Evolutionary conservation across 176 grass and related monocot species (phyloP).

Genomic region (Metroxylon sagu): DNA sequence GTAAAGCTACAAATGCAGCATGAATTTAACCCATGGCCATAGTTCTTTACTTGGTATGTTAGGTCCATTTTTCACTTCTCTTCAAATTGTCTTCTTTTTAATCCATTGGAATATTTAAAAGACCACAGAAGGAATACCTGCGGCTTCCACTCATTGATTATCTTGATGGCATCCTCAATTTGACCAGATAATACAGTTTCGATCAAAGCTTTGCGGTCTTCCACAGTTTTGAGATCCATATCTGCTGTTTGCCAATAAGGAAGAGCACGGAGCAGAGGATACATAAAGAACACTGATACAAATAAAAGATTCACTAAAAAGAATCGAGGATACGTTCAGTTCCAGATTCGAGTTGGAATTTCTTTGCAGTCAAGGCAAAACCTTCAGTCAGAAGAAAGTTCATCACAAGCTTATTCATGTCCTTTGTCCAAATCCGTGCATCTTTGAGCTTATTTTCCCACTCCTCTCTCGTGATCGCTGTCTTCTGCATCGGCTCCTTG

Average conservation of each 20-base stretch:
- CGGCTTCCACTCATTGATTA: slow-evolving; percentile 89
- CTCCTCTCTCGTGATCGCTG: slow-evolving; percentile 69
- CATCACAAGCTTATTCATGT: slow-evolving; percentile 93
- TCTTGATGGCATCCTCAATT: slow-evolving; percentile 95
- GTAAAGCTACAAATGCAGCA: no score
- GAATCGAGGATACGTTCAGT: slow-evolving; percentile 50
- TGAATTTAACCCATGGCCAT: no score
- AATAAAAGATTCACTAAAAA: background rate
- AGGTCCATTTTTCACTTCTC: no score
- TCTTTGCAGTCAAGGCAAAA: slow-evolving; percentile 73
- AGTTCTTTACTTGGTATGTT: no score
- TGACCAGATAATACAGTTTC: slow-evolving; percentile 80
- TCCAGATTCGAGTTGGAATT: slow-evolving; percentile 82
- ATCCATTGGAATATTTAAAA: no score
- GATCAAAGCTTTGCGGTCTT: slow-evolving; percentile 81
- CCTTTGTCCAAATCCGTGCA: slow-evolving; percentile 80
- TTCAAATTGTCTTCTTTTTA: no score
- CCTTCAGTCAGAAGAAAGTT: slow-evolving; percentile 91
- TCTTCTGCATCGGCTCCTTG: slow-evolving; percentile 58
- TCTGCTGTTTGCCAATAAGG: slow-evolving; percentile 52
- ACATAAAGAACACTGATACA: background rate
- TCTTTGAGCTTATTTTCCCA: slow-evolving; percentile 91
- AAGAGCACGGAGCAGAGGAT: background rate
- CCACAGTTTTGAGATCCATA: slow-evolving; percentile 77
- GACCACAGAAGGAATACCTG: slow-evolving; percentile 29